Percentiles rank a stretch among this genome's conserved stretches.
Conservation (phyloP, 495 filamentous ascomycete species). For the Penicillium cinerascens region DNA sequence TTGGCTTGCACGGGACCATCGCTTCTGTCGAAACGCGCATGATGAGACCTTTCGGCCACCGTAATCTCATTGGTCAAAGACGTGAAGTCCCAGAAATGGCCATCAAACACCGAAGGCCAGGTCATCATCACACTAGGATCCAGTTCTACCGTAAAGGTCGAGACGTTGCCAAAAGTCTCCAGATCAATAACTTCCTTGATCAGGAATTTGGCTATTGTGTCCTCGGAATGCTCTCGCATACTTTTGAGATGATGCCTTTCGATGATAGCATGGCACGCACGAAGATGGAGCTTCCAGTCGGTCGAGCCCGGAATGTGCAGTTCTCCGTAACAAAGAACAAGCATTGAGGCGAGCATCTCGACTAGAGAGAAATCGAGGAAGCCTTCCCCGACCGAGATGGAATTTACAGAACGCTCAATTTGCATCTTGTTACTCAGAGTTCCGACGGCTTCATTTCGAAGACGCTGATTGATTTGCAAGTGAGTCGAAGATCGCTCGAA, state of each 20-base stretch:
- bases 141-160: neutral
- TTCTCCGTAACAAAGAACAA: slow-evolving; percentile 18
- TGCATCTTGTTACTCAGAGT: slow-evolving; percentile 8
- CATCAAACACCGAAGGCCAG: neutral
- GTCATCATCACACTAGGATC: neutral
- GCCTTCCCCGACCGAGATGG: neutral
- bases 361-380: neutral
- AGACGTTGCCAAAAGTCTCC: slow-evolving; percentile 12
- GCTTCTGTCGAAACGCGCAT: neutral
- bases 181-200: slow-evolving; percentile 20
- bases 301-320: slow-evolving; percentile 14
- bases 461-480: slow-evolving; percentile 3
- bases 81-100: slow-evolving; percentile 15
- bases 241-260: slow-evolving; percentile 8
- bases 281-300: slow-evolving; percentile 18
- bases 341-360: slow-evolving; percentile 11
- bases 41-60: slow-evolving; percentile 4
- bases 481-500: slow-evolving; percentile 6
- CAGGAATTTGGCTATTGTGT: slow-evolving; percentile 5
- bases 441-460: slow-evolving; percentile 11
- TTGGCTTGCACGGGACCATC: neutral
- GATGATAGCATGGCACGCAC: slow-evolving; percentile 16
- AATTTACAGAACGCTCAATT: neutral
- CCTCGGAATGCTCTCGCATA: neutral
- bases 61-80: slow-evolving; percentile 12